Evolutionary conservation across 2,329 filamentous ascomycete genomes (phyloP).

Genomic region (Calycina marina): DNA sequence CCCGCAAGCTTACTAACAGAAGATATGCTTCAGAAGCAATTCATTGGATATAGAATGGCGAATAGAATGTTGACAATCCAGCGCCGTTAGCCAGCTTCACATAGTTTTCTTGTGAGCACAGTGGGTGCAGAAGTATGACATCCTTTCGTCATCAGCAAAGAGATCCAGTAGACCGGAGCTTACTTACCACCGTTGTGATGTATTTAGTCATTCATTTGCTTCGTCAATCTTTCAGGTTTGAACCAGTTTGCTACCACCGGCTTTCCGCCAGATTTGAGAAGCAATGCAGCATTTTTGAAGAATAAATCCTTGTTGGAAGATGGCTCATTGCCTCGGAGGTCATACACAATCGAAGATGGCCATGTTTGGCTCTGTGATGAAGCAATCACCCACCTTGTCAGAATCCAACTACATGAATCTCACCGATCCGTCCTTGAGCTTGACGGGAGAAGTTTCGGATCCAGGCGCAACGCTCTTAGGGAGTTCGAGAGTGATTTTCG

Average conservation of each 20-base stretch:
- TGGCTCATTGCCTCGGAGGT: slow-evolving; percentile 47
- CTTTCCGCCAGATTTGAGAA: slow-evolving; percentile 35
- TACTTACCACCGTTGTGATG: slow-evolving; percentile 39
- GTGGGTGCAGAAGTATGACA: slow-evolving; percentile 43
- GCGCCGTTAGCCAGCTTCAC: slow-evolving; percentile 33
- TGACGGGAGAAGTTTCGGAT: slow-evolving; percentile 9
- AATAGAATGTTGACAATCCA: slow-evolving; percentile 29
- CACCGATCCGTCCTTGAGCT: slow-evolving; percentile 31
- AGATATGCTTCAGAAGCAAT: too few species aligned
- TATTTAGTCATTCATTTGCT: slow-evolving; percentile 35
- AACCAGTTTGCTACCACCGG: slow-evolving; percentile 49
- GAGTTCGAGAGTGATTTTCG: slow-evolving; percentile 30
- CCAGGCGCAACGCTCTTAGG: slow-evolving; percentile 3
- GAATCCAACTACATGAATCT: slow-evolving; percentile 44
- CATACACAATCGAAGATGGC: slow-evolving; percentile 39
- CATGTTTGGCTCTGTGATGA: slow-evolving; percentile 22
- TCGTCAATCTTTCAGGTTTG: slow-evolving; percentile 32
- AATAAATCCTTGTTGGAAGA: slow-evolving; percentile 44
- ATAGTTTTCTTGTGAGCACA: slow-evolving; percentile 39
- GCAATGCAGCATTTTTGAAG: slow-evolving; percentile 34
- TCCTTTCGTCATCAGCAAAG: too few species aligned
- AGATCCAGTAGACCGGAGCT: not conserved
- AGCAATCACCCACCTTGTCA: slow-evolving; percentile 42
- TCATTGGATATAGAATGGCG: slow-evolving; percentile 39
- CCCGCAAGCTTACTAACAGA: too few species aligned